These are phyloP conservation scores for Vicia villosa DNA, from an alignment of 306 rosid genomes.

Conservation along the genomic window DNA sequence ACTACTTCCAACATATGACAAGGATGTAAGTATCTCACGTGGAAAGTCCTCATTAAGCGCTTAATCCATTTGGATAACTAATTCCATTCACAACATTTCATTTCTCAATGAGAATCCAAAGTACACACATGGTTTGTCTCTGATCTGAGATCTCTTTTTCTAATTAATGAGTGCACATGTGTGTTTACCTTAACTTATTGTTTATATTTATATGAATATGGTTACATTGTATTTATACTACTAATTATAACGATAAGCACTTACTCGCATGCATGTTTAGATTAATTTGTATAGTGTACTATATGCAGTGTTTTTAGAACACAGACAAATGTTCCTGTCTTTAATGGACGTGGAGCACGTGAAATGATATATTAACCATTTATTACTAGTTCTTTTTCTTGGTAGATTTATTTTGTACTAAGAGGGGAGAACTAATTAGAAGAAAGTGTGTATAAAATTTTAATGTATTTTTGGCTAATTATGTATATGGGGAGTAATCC, in stretches of 20 bases:
- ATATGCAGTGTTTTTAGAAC: conserved; percentile 31
- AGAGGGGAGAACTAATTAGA: neutral
- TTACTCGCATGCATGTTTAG: conserved; percentile 31
- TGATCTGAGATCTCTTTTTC: conserved; percentile 12
- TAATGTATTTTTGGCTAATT: neutral
- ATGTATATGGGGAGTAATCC: no score
- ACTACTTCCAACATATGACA: conserved; percentile 34
- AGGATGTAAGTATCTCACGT: conserved; percentile 40
- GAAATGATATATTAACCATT: conserved; percentile 22
- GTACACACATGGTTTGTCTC: conserved; percentile 49
- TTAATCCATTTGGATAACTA: conserved; percentile 26
- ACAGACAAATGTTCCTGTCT: conserved; percentile 43
- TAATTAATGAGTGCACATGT: conserved; percentile 9
- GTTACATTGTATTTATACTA: conserved; percentile 25
- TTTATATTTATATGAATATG: no score
- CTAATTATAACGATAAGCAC: neutral
- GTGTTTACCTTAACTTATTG: conserved; percentile 15
- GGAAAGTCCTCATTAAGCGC: conserved; percentile 39
- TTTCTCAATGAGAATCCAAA: conserved; percentile 50
- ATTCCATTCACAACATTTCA: neutral
- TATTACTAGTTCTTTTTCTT: no score
- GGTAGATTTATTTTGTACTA: conserved; percentile 15
- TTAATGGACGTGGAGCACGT: conserved; percentile 40
- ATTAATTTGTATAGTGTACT: conserved; percentile 14
- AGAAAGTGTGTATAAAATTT: neutral